Base-by-base conservation (phyloP, 257 asterid species). In the Solanum sparsipilum region DNA sequence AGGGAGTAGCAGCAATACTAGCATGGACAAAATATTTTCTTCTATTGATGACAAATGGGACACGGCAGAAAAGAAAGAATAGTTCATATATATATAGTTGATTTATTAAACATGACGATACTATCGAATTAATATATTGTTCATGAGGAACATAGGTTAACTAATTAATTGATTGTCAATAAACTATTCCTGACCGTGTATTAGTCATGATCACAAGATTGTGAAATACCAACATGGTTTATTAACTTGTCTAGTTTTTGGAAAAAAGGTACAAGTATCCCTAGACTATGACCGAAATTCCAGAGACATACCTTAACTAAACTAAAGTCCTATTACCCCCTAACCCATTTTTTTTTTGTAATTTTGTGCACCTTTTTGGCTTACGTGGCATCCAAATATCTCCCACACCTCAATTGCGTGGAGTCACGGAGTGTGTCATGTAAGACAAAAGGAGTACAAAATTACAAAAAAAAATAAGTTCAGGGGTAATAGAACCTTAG, bases 11-110 rank as follows among this genome's bases (percentile, higher is more conserved):
- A 94, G 95, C 87, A 93, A 89, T 79, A 93, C 90, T 60, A 94
- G 98, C 90, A 91, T 95, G 95, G 99, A 96, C 38, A 91, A 94
- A 86, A 93, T 96, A 39, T 96, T 96, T 72, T 88, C 96, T 60
- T 87, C 95, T 67, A 89, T 93, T 90, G 98, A 94, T 87, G 95
- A 94, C 7, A 94, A 93, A 86, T 93, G 93, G 94, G 98, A 94
- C 89, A 88, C 91, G 0, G 93, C 91, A 89, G 95, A 93, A 13
- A 93, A 93, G 91, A 94, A 92, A 85, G 91, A 86, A 52, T 90
- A 89, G 87, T 87, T 79, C 70, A 48, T 29, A 82, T 27, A 35
- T 27, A 32, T 18, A 72, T 25, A 25, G 16, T 78, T 46, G n/a
- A 29, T 18, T 44, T 27, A 44, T 27, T 79, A 46, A 79, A 46